Base-by-base conservation (phyloP, 345 rosid genomes). In the Kernera saxatilis region DNA sequence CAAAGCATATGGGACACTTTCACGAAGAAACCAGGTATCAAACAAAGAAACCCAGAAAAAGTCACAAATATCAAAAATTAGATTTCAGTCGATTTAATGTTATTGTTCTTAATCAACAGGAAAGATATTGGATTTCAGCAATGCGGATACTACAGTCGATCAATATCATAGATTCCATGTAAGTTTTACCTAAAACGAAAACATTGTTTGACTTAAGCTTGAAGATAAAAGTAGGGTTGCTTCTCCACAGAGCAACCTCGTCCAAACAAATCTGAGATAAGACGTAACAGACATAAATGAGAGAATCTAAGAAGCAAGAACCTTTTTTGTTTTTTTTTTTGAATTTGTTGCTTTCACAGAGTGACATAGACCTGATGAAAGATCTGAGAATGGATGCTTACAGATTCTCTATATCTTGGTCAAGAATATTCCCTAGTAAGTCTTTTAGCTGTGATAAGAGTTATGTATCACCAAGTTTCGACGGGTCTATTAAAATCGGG, bases 351-450 rank as follows among this genome's bases (percentile, higher is more conserved):
- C 48, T 46, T 19, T 70, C 60, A 66, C 91, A 91, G 96, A 85
- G 73, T 49, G 94, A 93, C 67, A 81, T 91, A 77, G 87, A 77
- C 44, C 80, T 93, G 83, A 91, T 93, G 97, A 89, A 85, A 80
- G 91, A 86, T 80, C 72, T 93, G 68, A 87, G 88, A 63, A 86
- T 93, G 94, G 96, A 93, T 75, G 96, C 96, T 27, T 93, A 91
- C 62, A 82, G 96, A 82, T 89, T 91, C 70, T 89, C 97, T 15
- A 91, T 93, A 82, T 88, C 97, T 61, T 93, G 98, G 97, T 46
- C 97, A 35, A 85, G 97, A 86, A 91, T 93, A 40, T 87, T 86
- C 77, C 98, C 92, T 40, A 80, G 96, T 87, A 77, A 84, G 89
- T 78, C 33, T 19, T 51, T 22, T 22, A 15, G 19, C 39, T 58